Conservation (phyloP, 1,284 basidiomycete species). For the Inonotus obliquus region DNA sequence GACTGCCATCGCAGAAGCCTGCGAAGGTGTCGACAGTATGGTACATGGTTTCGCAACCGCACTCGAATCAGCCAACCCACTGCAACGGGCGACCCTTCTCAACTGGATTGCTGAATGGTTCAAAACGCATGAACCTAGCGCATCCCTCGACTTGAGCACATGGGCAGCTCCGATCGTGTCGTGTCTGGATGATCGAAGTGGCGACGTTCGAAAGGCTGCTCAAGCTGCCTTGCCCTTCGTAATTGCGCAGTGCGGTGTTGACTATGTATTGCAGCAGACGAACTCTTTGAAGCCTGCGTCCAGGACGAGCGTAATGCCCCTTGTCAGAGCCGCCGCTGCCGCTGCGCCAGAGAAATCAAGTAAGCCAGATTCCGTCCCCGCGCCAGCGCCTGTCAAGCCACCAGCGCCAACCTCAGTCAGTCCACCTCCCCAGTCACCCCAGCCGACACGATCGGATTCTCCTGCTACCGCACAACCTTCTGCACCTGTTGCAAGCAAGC, state of each 20-base stretch:
- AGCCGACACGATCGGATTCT: constrained; percentile 24
- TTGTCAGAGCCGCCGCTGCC: constrained; percentile 71
- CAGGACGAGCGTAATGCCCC: constrained; percentile 75
- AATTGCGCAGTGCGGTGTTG: constrained; percentile 76
- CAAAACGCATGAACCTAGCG: constrained; percentile 53
- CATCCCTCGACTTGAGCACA: constrained; percentile 68
- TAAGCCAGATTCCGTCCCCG: constrained; percentile 17
- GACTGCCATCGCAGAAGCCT: constrained; percentile 80
- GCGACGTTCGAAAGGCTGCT: constrained; percentile 90
- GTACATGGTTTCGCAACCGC: constrained; percentile 73
- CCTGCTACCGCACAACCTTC: constrained; percentile 35
- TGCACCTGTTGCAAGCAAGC: constrained; percentile 38
- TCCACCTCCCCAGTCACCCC: constrained; percentile 22
- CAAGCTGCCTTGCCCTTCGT: constrained; percentile 79
- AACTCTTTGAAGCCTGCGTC: constrained; percentile 90
- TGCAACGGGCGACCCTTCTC: constrained; percentile 81
- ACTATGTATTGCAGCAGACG: constrained; percentile 84
- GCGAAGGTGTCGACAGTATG: constrained; percentile 82
- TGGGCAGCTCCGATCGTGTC: constrained; percentile 72
- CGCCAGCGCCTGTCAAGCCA: constrained; percentile 8
- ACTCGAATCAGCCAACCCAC: constrained; percentile 85
- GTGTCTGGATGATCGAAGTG: constrained; percentile 88
- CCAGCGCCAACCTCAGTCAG: not conserved
- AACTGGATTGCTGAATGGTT: constrained; percentile 85
- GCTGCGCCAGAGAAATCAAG: constrained; percentile 25